phyloP scores from a whole-genome alignment of 2,329 filamentous ascomycete species.

The Botrytis deweyae region DNA sequence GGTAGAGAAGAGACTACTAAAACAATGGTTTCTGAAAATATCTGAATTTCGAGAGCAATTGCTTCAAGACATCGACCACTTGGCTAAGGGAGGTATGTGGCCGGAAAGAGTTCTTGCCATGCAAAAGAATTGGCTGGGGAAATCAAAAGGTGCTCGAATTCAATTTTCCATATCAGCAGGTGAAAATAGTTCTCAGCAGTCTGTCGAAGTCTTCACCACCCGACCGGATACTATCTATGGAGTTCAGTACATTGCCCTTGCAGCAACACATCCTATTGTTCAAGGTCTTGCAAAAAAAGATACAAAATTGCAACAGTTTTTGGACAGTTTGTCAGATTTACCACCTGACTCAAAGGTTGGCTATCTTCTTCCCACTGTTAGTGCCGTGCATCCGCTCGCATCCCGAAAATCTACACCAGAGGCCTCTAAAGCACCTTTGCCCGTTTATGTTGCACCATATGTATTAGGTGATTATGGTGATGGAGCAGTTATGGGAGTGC shows the following conservation, averaged over 20 bases:
- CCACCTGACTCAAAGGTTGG: conserved; percentile 62
- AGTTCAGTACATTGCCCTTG: conserved; percentile 80
- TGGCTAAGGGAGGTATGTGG: conserved; percentile 67
- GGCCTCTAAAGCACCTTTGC: conserved; percentile 57
- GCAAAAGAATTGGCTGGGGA: conserved; percentile 87
- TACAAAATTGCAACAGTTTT: conserved; percentile 62
- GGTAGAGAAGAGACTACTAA: conserved; percentile 74
- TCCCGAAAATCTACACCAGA: conserved; percentile 52
- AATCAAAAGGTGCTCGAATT: conserved; percentile 69
- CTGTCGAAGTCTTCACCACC: conserved; percentile 77
- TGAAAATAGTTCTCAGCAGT: conserved; percentile 27
- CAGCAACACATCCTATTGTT: conserved; percentile 70
- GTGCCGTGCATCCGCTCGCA: conserved; percentile 65
- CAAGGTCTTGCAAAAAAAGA: conserved; percentile 58
- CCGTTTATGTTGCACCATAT: conserved; percentile 80
- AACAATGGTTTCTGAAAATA: conserved; percentile 89
- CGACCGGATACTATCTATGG: conserved; percentile 84
- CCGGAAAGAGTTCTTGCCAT: conserved; percentile 79
- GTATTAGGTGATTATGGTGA: conserved; percentile 83
- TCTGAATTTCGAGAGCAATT: conserved; percentile 74
- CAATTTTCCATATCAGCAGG: conserved; percentile 61
- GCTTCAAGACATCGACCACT: conserved; percentile 65
- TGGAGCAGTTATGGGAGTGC: conserved; percentile 89
- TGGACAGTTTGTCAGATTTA: conserved; percentile 59
- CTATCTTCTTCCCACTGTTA: conserved; percentile 62